Base-by-base conservation (phyloP, 805 yeast species). In the Hanseniaspora vineae region DNA sequence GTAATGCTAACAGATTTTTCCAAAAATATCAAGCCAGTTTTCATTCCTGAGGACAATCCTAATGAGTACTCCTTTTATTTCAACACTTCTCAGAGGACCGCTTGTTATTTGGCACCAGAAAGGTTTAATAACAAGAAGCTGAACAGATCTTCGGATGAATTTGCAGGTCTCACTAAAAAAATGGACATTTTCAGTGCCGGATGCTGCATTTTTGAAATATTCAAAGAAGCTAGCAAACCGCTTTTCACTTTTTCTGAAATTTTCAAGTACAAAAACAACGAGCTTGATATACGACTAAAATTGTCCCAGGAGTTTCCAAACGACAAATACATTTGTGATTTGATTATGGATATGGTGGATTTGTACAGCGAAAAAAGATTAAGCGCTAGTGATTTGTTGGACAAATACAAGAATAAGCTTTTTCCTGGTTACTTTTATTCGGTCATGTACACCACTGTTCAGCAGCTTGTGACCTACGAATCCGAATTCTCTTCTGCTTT, bases 91-190 rank as follows among this genome's bases (percentile, higher is more conserved):
- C 85, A 78, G 59, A 71, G 97, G 53, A 72, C 96, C 56, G 75
- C 78, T 2, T 92, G 98, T 63, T 90, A 90, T 62, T 63, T 92
- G 42, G 97, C 98, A 0, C 98, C 98, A 0, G 98, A 92, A 60
- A 68, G 98, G 53, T 90, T 92, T 57, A 62, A 57, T 35, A 52
- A 53, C 18, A 35, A 50, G 46, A 48, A 48, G 20, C 19, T 60
- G 52, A 43, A 57, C 52, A 46, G 51, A 56, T 20, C 44, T 17
- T 46, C 47, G 3, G 70, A 62, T 2, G 55, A 54, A 13, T 59
- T 84, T 31, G 73, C 80, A 0, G 68, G 70, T 29, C 74, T 14
- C 6, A 14, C 31, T 2, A 31, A 32, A 18, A 33, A 75, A 44
- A 84, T 85, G 92, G 98, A 92, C 63, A 68, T 90, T 20, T 85